Evolutionary conservation across 257 asterid species (phyloP).

Genomic region (Fraxinus anomala): DNA sequence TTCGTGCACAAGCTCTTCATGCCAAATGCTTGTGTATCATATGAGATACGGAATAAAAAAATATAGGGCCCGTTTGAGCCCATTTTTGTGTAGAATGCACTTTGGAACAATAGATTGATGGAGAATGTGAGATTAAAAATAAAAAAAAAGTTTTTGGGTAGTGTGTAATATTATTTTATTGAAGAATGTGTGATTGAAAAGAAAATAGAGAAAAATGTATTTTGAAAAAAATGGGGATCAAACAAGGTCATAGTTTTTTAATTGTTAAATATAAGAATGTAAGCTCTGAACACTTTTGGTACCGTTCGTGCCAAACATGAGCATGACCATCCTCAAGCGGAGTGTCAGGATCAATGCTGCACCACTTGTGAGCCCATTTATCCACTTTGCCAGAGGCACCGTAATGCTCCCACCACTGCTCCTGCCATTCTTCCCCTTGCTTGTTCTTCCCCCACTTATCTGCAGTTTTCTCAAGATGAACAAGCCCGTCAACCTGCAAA

Average conservation of each 20-base stretch:
- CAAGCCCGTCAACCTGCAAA: slow-evolving; percentile 65
- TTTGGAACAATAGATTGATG: too few species aligned
- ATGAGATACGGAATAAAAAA: not conserved
- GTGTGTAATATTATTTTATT: too few species aligned
- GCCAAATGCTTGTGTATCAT: not conserved
- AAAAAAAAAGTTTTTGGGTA: too few species aligned
- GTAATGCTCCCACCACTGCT: slow-evolving; percentile 93
- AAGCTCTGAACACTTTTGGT: slow-evolving; percentile 6
- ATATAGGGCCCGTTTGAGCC: too few species aligned
- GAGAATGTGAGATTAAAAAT: too few species aligned
- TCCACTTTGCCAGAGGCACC: slow-evolving; percentile 76
- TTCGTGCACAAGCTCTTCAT: not conserved
- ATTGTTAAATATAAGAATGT: not conserved
- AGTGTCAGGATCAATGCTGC: slow-evolving; percentile 81
- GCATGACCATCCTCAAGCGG: slow-evolving; percentile 92
- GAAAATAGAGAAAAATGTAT: too few species aligned
- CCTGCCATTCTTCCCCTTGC: slow-evolving; percentile 95
- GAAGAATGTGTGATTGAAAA: too few species aligned
- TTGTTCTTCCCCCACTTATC: slow-evolving; percentile 93
- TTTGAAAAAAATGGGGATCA: too few species aligned
- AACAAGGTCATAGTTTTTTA: too few species aligned
- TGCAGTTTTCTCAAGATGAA: slow-evolving; percentile 89
- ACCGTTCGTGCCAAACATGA: slow-evolving; percentile 99
- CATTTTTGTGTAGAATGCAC: too few species aligned
- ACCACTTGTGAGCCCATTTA: slow-evolving; percentile 98